Conservation (phyloP, 495 filamentous ascomycete species). For the Xylaria venustula region DNA sequence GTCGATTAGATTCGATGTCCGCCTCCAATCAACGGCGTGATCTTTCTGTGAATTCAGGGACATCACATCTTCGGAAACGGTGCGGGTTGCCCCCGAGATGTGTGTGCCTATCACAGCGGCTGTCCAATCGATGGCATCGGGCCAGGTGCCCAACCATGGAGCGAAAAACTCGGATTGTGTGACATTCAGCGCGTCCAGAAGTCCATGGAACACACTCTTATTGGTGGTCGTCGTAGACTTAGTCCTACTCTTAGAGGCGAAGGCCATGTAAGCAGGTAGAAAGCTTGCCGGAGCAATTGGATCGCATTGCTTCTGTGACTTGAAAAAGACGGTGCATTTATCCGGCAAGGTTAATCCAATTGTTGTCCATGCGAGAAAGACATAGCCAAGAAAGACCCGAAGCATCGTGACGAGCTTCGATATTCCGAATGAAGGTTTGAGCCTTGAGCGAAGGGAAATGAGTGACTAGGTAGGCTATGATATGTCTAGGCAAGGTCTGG, state of each 20-base stretch:
- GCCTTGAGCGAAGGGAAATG: not conserved
- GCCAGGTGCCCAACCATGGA: constrained; percentile 79
- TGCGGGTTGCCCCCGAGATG: constrained; percentile 64
- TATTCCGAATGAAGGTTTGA: not conserved
- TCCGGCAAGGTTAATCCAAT: not conserved
- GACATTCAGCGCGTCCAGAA: constrained; percentile 63
- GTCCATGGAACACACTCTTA: constrained; percentile 32
- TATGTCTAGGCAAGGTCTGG: not conserved
- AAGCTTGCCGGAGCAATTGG: constrained; percentile 27
- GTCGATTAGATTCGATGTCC: constrained; percentile 72
- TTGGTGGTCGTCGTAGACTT: constrained; percentile 16
- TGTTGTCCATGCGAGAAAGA: not conserved
- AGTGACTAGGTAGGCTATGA: not conserved
- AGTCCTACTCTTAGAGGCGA: not conserved
- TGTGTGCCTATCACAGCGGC: constrained; percentile 83
- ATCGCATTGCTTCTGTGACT: constrained; percentile 18
- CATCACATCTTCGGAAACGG: constrained; percentile 51
- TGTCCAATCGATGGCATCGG: constrained; percentile 90
- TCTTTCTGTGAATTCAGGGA: constrained; percentile 16
- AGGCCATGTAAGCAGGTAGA: constrained; percentile 15
- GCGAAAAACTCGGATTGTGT: constrained; percentile 80
- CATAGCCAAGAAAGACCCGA: not conserved
- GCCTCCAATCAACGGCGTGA: constrained; percentile 36
- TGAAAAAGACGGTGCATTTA: constrained; percentile 26
- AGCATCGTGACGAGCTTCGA: not conserved